These are phyloP conservation scores for Lachnellula occidentalis DNA, from an alignment of 2,329 filamentous ascomycete genomes.

Conservation along the genomic window DNA sequence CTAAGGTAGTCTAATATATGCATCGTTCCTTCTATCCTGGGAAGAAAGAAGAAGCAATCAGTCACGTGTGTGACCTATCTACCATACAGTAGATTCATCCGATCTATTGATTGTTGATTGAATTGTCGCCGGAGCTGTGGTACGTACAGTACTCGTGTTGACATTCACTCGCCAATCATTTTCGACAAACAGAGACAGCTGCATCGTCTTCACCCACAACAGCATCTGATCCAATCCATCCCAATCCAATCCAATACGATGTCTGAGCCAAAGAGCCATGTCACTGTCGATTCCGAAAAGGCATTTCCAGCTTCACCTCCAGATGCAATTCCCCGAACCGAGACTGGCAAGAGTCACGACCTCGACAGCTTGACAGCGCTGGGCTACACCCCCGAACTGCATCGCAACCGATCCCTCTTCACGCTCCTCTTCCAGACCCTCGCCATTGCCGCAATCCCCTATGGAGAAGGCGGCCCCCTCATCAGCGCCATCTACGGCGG, in stretches of 20 bases:
- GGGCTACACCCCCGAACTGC: slow-evolving; percentile 53
- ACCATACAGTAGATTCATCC: no score
- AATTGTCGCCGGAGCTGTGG: no score
- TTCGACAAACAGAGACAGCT: no score
- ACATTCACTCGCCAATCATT: no score
- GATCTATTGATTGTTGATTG: no score
- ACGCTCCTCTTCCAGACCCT: slow-evolving; percentile 57
- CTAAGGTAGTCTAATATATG: no score
- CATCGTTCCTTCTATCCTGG: no score
- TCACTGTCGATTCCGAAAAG: slow-evolving; percentile 7
- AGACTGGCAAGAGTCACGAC: slow-evolving; percentile 14
- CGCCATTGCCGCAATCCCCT: slow-evolving; percentile 56
- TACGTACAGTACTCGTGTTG: no score
- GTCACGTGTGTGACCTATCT: no score
- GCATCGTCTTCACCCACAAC: no score
- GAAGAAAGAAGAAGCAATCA: no score
- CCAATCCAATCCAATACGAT: not conserved
- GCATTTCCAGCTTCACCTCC: not conserved
- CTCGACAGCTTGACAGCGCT: slow-evolving; percentile 31
- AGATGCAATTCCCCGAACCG: not conserved
- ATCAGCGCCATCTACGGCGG: slow-evolving; percentile 30
- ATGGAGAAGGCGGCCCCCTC: slow-evolving; percentile 36
- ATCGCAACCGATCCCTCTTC: slow-evolving; percentile 53
- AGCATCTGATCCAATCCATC: no score
- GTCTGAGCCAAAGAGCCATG: not conserved